A percentile compares a stretch with the other conserved stretches of the same genome.
Conservation (phyloP, 2,329 filamentous ascomycete genomes). For the Furcasterigmium sp. region DNA sequence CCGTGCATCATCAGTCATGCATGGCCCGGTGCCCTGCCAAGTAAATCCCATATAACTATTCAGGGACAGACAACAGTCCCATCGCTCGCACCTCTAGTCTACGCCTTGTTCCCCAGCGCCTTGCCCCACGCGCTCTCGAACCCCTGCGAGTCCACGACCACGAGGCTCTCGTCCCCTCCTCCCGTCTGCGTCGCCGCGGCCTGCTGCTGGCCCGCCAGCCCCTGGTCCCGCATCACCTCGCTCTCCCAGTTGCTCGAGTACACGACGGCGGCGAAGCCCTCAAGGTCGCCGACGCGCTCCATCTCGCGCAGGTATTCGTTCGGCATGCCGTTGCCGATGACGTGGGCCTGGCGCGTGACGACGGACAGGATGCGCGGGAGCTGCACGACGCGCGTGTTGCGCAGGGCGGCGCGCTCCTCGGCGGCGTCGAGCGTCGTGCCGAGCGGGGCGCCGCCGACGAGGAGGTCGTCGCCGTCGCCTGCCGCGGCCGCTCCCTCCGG, state of each 20-base stretch:
- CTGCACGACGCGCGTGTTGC: conserved; percentile 53
- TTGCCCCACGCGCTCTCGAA: conserved; percentile 69
- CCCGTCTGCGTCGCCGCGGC: conserved; percentile 9
- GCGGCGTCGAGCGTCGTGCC: conserved; percentile 66
- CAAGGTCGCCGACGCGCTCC: conserved; percentile 70
- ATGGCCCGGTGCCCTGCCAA: too few relatives aligned
- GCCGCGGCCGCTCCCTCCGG: conserved; percentile 8
- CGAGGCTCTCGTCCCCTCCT: conserved; percentile 42
- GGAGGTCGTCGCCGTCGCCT: conserved; percentile 83
- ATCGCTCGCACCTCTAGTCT: neutral
- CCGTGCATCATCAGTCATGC: too few relatives aligned
- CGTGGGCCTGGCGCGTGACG: conserved; percentile 84
- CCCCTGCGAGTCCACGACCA: conserved; percentile 45
- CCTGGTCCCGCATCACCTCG: conserved; percentile 49
- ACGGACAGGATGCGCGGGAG: conserved; percentile 87
- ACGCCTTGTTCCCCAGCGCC: conserved; percentile 39
- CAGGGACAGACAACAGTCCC: too few relatives aligned
- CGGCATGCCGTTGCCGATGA: conserved; percentile 73
- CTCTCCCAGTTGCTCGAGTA: conserved; percentile 80
- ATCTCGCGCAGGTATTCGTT: conserved; percentile 70
- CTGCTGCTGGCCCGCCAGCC: conserved; percentile 28
- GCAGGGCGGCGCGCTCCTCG: conserved; percentile 10
- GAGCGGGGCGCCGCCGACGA: conserved; percentile 76
- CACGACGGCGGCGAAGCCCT: conserved; percentile 81
- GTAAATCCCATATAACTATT: neutral